Conservation (phyloP, 176 grass and related monocot species). For the Alloteropsis semialata region DNA sequence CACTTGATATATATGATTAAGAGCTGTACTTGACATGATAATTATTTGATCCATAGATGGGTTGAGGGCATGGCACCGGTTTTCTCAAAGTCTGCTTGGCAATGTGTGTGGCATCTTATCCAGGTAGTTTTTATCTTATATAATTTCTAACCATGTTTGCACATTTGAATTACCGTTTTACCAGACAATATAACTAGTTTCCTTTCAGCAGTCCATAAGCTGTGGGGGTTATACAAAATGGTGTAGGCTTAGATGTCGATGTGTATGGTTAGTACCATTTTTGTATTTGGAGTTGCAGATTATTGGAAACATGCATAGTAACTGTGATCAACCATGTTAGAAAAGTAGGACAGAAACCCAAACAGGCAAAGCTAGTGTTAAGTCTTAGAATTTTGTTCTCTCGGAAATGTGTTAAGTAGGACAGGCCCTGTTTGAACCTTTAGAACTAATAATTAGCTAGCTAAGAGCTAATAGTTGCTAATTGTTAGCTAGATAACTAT, state of each 20-base stretch:
- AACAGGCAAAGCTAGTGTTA: neutral
- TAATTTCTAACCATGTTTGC: slow-evolving; percentile 6
- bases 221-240: slow-evolving; percentile 6
- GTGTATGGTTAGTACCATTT: neutral
- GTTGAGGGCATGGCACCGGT: slow-evolving; percentile 88
- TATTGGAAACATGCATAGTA: slow-evolving; percentile 6
- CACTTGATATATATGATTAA: neutral
- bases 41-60: slow-evolving; percentile 61
- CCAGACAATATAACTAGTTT: neutral
- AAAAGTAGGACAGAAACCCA: neutral
- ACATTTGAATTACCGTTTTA: neutral
- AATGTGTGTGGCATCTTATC: slow-evolving; percentile 94
- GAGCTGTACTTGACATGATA: slow-evolving; percentile 8
- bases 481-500: no score
- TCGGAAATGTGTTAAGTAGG: neutral
- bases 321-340: neutral
- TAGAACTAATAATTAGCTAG: no score
- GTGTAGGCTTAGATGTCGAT: neutral
- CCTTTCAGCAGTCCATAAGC: neutral
- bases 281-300: neutral
- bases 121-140: slow-evolving; percentile 46
- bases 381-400: neutral
- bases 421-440: no score
- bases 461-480: no score
- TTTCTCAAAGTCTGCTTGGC: slow-evolving; percentile 87